phyloP scores from a whole-genome alignment of 257 asterid genomes.

The Rauvolfia tetraphylla region DNA sequence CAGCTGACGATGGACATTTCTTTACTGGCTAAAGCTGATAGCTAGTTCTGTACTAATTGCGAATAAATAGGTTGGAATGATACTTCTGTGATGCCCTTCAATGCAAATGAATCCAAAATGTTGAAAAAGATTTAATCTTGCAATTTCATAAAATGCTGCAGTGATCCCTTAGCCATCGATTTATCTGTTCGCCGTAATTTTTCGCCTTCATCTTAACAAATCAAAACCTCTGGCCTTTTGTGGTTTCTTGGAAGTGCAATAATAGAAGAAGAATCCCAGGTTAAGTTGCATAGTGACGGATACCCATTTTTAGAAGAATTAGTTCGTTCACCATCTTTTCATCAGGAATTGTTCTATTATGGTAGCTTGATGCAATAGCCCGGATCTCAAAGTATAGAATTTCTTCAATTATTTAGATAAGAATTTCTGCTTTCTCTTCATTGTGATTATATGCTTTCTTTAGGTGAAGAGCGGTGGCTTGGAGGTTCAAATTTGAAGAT shows the following conservation, averaged over 20 bases:
- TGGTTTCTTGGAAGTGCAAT: neutral
- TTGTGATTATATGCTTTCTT: neutral
- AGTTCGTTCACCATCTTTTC: no score
- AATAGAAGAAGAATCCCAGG: neutral
- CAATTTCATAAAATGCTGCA: neutral
- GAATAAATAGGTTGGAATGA: neutral
- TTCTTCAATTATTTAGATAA: no score
- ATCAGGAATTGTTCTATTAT: neutral
- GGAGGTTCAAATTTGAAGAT: constrained; percentile 25
- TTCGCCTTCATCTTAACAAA: no score
- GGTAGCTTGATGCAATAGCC: neutral
- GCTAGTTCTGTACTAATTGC: neutral
- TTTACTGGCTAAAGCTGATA: neutral
- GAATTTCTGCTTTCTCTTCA: neutral
- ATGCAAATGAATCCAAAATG: neutral
- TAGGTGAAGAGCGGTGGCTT: constrained; percentile 12
- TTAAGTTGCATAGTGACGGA: neutral
- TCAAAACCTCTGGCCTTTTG: no score
- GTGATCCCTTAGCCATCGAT: no score
- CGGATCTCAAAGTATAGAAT: no score
- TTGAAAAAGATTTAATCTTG: neutral
- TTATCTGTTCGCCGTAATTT: neutral
- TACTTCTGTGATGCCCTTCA: neutral
- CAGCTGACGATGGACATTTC: neutral
- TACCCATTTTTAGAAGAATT: neutral